Evolutionary conservation across 352 stramenopile species (phyloP).

Genomic region (Pythium biforme): DNA sequence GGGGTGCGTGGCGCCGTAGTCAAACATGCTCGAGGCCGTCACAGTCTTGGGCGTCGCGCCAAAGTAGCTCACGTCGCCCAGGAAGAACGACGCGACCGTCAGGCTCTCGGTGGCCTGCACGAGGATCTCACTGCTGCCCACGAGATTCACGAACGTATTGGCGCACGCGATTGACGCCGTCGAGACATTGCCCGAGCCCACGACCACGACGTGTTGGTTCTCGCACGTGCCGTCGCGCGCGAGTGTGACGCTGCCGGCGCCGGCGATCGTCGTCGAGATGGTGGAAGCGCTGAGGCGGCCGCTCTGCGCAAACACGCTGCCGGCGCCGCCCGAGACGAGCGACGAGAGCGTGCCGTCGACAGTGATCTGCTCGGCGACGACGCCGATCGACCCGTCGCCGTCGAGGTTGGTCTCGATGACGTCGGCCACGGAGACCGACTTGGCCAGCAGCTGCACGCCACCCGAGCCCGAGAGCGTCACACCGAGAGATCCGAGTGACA

Average conservation of each 20-base stretch:
- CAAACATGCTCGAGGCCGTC: slow-evolving; percentile 5
- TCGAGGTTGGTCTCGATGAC: slow-evolving; percentile 6
- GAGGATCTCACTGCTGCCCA: slow-evolving; percentile 35
- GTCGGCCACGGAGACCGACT: slow-evolving; percentile 3
- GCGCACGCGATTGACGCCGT: slow-evolving; percentile 37
- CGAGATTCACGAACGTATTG: slow-evolving; percentile 34
- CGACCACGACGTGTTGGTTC: slow-evolving; percentile 31
- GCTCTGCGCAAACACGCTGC: slow-evolving; percentile 36
- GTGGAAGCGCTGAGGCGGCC: slow-evolving; percentile 5
- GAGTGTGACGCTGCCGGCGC: slow-evolving; percentile 33
- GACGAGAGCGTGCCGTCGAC: slow-evolving; percentile 20
- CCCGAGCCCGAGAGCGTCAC: slow-evolving; percentile 23
- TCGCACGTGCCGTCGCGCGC: slow-evolving; percentile 23
- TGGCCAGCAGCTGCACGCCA: slow-evolving; percentile 14
- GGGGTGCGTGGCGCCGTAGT: slow-evolving; percentile 1
- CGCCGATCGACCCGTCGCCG: slow-evolving; percentile 22
- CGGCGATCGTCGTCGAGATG: slow-evolving; percentile 29
- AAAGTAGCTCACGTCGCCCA: slow-evolving; percentile 38
- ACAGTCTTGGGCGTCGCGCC: slow-evolving; percentile 32
- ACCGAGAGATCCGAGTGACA: slow-evolving; percentile 5
- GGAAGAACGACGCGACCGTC: slow-evolving; percentile 21
- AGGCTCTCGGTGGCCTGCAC: slow-evolving; percentile 42
- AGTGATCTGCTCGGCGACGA: slow-evolving; percentile 27
- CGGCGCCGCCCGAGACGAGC: slow-evolving; percentile 31
- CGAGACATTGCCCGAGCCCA: slow-evolving; percentile 36